Evolutionary conservation across 2,329 filamentous ascomycete species (phyloP).

Genomic region (Pestalotiopsis sp.): DNA sequence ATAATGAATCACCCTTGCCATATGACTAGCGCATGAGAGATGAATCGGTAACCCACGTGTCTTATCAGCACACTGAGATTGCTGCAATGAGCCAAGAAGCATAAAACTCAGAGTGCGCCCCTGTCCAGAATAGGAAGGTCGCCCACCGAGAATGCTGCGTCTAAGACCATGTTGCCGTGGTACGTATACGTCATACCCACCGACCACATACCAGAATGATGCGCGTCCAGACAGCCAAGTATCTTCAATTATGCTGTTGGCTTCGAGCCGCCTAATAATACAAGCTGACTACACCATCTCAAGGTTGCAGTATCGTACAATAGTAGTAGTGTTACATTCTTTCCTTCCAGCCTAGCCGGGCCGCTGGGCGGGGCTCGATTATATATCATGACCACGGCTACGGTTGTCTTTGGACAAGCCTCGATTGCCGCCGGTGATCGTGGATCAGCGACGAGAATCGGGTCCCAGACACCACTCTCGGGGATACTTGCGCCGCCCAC

Average conservation of each 20-base stretch:
- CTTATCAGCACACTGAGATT: slow-evolving; percentile 6
- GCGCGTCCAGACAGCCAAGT: neutral
- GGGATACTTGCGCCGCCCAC: neutral
- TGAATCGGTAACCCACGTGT: slow-evolving; percentile 3
- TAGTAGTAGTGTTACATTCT: slow-evolving; percentile 8
- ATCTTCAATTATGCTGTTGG: neutral
- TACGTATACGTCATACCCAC: too few relatives aligned
- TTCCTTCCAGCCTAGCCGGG: too few relatives aligned
- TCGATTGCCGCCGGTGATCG: slow-evolving; percentile 9
- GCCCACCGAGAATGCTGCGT: neutral
- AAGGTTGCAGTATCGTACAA: neutral
- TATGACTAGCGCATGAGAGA: neutral
- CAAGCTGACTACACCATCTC: neutral
- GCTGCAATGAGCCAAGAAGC: neutral
- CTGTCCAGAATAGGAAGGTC: slow-evolving; percentile 7
- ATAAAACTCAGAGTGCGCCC: neutral
- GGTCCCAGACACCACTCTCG: neutral
- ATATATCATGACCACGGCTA: neutral
- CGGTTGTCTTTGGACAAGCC: neutral
- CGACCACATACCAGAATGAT: neutral
- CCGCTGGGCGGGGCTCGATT: neutral
- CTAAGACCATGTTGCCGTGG: neutral
- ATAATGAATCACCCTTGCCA: too few relatives aligned
- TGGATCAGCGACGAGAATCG: neutral
- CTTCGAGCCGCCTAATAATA: neutral